These are phyloP conservation scores for Xylaria sp. DNA, from an alignment of 2,329 filamentous ascomycete species.

Conservation along the genomic window DNA sequence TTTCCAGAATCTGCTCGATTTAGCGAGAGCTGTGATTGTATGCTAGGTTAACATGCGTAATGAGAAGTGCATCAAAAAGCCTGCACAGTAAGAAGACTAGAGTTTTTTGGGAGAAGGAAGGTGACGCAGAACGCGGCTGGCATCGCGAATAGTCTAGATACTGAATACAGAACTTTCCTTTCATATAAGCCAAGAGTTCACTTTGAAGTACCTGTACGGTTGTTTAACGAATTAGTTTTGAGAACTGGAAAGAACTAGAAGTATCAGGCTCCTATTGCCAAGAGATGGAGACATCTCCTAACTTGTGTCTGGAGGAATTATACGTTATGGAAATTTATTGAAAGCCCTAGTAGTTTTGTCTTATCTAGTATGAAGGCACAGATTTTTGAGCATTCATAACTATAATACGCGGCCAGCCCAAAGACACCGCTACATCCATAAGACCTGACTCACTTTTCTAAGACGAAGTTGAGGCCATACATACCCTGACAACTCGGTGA, in stretches of 20 bases:
- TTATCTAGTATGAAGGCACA: neutral
- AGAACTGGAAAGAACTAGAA: neutral
- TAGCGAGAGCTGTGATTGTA: neutral
- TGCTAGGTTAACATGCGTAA: neutral
- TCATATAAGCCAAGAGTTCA: neutral
- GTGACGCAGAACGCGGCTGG: neutral
- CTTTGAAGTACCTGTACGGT: neutral
- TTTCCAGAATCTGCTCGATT: neutral
- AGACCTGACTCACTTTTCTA: neutral
- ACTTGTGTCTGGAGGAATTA: neutral
- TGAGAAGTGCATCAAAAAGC: neutral
- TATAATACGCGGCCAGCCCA: neutral
- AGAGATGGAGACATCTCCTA: neutral
- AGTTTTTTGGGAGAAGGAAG: neutral
- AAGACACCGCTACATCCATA: neutral
- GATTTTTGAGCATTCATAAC: neutral
- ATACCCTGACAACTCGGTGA: neutral
- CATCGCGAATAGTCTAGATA: neutral
- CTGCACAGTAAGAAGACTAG: neutral
- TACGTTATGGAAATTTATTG: neutral
- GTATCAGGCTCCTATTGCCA: neutral
- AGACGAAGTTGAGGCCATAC: neutral
- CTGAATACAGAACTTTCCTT: neutral
- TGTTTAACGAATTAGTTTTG: neutral
- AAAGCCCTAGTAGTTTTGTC: neutral